These are phyloP conservation scores for Eimeria acervulina DNA, from an alignment of 169 alveolate genomes.

Conservation along the genomic window DNA sequence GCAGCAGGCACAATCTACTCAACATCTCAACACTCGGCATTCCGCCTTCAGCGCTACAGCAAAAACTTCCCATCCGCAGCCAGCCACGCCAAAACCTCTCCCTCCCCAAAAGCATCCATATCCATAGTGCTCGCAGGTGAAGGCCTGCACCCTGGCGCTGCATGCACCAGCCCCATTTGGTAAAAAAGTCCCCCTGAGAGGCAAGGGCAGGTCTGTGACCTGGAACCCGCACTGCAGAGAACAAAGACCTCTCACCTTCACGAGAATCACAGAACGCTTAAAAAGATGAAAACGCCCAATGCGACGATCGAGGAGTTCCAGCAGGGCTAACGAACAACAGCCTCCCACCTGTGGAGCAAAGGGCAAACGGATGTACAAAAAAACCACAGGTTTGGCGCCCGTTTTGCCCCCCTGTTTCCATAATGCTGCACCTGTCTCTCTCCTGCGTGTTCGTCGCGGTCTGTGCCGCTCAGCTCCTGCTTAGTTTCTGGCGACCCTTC, in stretches of 20 bases:
- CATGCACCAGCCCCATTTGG: neutral
- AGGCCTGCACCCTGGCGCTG: neutral
- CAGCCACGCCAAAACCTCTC: neutral
- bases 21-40: neutral
- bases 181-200: neutral
- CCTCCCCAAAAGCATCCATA: neutral
- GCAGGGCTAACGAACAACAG: conserved; percentile 83
- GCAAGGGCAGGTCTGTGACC: neutral
- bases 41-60: neutral
- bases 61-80: neutral
- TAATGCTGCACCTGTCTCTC: neutral
- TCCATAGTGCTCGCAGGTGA: neutral
- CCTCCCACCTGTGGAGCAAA: conserved; percentile 83
- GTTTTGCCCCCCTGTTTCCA: neutral
- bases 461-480: neutral
- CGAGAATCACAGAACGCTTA: conserved; percentile 83
- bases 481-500: neutral
- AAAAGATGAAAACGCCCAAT: conserved; percentile 83
- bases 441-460: neutral
- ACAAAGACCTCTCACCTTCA: conserved; percentile 79
- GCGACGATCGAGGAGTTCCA: conserved; percentile 82
- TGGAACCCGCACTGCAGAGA: neutral
- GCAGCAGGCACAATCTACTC: neutral
- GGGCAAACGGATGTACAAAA: neutral
- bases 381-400: neutral